Percentiles rank a stretch among this genome's conserved stretches.
Evolutionary conservation across 129 eudicot species (phyloP).

Genomic region (Calendula officinalis): DNA sequence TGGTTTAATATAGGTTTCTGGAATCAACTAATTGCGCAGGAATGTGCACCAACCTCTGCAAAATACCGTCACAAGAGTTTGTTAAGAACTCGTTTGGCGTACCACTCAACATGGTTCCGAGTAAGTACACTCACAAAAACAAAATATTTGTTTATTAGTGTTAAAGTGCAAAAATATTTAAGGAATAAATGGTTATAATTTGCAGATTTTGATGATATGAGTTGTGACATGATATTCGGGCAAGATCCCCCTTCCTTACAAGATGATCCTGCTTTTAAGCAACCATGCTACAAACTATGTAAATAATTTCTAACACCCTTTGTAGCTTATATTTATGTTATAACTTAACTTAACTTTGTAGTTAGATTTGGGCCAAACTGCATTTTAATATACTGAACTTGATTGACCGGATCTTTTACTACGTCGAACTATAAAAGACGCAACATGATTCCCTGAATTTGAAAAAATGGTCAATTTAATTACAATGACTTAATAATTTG

Average conservation of each 20-base stretch:
- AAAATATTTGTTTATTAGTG: not conserved
- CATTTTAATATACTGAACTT: not conserved
- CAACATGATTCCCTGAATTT: too few relatives aligned
- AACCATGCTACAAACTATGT: conserved; percentile 93
- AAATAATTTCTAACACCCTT: conserved; percentile 6
- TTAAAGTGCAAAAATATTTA: not conserved
- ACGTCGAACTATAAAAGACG: too few relatives aligned
- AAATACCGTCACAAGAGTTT: conserved; percentile 87
- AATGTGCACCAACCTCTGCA: conserved; percentile 95
- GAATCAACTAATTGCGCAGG: conserved; percentile 84
- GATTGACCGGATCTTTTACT: too few relatives aligned
- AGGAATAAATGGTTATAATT: not conserved
- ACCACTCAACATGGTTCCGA: conserved; percentile 90
- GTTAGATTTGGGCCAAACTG: not conserved
- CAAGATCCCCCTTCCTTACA: conserved; percentile 56
- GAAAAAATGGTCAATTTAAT: too few relatives aligned
- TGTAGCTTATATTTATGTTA: not conserved
- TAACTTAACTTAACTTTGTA: not conserved
- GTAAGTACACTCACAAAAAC: conserved; percentile 39
- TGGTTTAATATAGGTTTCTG: conserved; percentile 51
- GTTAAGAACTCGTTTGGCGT: conserved; percentile 72
- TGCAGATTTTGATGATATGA: conserved; percentile 95
- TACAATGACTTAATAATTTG: too few relatives aligned
- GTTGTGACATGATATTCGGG: conserved; percentile 89
- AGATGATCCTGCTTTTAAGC: conserved; percentile 62